Evolutionary conservation across 2,329 filamentous ascomycete species (phyloP), one percentile per base, ranked within the genome.

Genomic region (Penicillium sp.): DNA sequence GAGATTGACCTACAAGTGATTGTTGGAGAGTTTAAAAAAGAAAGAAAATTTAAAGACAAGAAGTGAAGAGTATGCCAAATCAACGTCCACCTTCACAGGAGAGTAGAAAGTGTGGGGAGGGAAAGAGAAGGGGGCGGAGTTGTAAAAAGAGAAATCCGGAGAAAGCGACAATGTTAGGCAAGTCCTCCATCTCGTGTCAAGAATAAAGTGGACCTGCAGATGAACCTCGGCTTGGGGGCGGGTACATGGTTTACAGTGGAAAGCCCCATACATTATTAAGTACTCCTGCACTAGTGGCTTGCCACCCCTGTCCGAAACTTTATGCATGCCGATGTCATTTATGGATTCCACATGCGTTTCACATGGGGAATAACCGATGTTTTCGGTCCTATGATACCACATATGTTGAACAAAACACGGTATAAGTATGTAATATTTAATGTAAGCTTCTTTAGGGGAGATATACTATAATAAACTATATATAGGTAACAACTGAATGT

Each of bases 1-100:
- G 11, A 21, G 22, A 41, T 22, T 1, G 19, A 41, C 10, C 13
- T 41, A 19, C 8, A 39, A 22, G 39, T 13, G 39, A 41, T 6
- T 0, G 9, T 22, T 44, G 10, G 11, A 52, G 31, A 3, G 37
- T 19, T 19, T 9, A 3, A 4, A 3, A 11, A 29, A 22, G 1
- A 41, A n/a, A 41, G 41, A 52, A 14, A 13, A 22, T 45, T 37
- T 14, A 51, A n/a, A 22, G 29, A 48, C 33, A 46, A 39, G 47
- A 44, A 45, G 31, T 52, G 19, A 44, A 21, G 33, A 22, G 48
- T 19, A 47, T 43, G 21, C 56, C 41, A 46, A 43, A 46, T 48
- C 19, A 27, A 79, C 91, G 48, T 19, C 26, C 19, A 54, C 39
- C 33, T 41, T 48, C 8, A 47, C 35, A 31, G 51, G 41, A 41